Evolutionary conservation across 805 yeast genomes (phyloP).

Genomic region (Teunomyces panamensis): DNA sequence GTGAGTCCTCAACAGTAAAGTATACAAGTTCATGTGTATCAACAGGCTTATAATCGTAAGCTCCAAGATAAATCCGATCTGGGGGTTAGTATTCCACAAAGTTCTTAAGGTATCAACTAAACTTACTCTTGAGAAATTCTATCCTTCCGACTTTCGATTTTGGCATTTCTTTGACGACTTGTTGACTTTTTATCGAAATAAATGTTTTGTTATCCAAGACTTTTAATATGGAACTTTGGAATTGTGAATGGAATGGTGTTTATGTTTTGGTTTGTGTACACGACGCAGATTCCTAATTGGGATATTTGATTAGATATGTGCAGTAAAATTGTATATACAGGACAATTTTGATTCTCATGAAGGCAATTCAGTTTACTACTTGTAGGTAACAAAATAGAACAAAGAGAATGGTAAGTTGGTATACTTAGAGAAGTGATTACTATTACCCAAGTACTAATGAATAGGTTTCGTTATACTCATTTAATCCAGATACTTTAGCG

Average conservation of each 20-base stretch:
- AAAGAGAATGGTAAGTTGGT: not conserved
- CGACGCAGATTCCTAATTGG: conserved; percentile 1
- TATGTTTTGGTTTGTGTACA: conserved; percentile 6
- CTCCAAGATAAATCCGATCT: conserved; percentile 83
- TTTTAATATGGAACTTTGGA: not conserved
- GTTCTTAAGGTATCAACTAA: not conserved
- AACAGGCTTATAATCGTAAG: conserved; percentile 74
- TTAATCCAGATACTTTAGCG: conserved; percentile 58
- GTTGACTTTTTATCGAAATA: not conserved
- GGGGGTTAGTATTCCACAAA: conserved; percentile 5
- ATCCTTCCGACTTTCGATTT: conserved; percentile 30
- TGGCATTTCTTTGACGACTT: not conserved
- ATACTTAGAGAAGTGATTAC: not conserved
- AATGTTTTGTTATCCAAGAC: not conserved
- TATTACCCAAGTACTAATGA: conserved; percentile 1
- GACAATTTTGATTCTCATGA: too few species aligned
- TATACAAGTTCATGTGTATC: conserved; percentile 75
- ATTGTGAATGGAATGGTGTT: not conserved
- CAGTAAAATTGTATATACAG: not conserved
- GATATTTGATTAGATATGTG: not conserved
- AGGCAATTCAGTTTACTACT: too few species aligned
- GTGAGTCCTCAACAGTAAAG: conserved; percentile 88
- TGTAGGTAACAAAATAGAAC: too few species aligned
- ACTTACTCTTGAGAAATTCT: conserved; percentile 45
- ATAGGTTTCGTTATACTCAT: conserved; percentile 50